A percentile compares a stretch with the other conserved stretches of the same genome.
Conservation (phyloP, 106 monocot species). For the Acorus gramineus region DNA sequence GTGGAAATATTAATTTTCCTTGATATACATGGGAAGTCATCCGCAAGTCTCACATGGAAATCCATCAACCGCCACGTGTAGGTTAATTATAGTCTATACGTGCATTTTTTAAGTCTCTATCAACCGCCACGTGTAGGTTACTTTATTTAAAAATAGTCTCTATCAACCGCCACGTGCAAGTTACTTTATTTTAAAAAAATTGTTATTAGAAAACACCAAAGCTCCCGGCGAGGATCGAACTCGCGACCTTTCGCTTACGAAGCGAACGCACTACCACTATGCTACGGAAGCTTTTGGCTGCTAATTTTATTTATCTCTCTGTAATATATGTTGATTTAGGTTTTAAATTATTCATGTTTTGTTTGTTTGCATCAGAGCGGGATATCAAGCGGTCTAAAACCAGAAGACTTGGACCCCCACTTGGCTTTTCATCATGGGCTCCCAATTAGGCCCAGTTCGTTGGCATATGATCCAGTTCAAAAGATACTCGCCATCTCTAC, state of each 20-base stretch:
- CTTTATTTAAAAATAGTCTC: too few relatives aligned
- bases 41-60: too few relatives aligned
- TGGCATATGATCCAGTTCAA: conserved; percentile 62
- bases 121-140: too few relatives aligned
- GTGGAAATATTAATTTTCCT: too few relatives aligned
- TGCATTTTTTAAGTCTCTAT: too few relatives aligned
- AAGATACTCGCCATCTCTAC: conserved; percentile 69
- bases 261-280: conserved; percentile 99
- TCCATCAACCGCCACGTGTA: too few relatives aligned
- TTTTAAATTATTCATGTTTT: neutral
- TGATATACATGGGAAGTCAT: too few relatives aligned
- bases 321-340: neutral
- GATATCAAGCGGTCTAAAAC: conserved; percentile 18
- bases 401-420: conserved; percentile 58
- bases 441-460: conserved; percentile 37
- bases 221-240: conserved; percentile 99
- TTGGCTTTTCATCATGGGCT: conserved; percentile 71
- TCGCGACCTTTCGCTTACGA: conserved; percentile 99
- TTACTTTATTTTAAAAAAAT: too few relatives aligned
- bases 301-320: too few relatives aligned
- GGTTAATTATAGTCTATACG: neutral
- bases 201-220: neutral
- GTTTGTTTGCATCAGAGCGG: neutral
- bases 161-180: too few relatives aligned
- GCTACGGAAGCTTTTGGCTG: conserved; percentile 82